Conservation (phyloP, 441 rosid genomes). For the Corymbia citriodora region DNA sequence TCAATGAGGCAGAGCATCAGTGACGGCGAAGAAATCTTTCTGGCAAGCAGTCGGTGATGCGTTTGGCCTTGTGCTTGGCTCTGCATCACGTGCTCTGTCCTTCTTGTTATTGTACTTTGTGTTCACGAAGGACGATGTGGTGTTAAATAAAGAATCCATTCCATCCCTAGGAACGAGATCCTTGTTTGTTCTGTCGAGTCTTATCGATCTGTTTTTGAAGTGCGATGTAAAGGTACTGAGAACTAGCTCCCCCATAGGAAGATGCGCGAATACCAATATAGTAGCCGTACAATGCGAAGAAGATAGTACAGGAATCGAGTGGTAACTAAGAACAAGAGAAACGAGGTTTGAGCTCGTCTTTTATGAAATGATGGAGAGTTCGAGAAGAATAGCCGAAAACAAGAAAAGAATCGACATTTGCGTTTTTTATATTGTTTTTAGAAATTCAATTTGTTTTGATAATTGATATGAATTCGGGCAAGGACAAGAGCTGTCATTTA, state of each 20-base stretch:
- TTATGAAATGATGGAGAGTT: background rate
- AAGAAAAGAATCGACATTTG: background rate
- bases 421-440: background rate
- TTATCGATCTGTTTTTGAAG: background rate
- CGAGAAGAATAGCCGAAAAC: background rate
- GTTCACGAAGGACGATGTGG: background rate
- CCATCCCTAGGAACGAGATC: background rate
- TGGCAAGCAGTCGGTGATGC: constrained; percentile 1
- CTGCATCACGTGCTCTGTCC: background rate
- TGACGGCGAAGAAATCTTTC: constrained; percentile 7
- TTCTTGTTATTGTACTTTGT: background rate
- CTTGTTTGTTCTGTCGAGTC: background rate
- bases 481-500: background rate
- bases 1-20: background rate
- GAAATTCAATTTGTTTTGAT: background rate
- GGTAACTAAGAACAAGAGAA: background rate
- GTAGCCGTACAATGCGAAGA: background rate
- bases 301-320: background rate
- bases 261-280: background rate
- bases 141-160: background rate
- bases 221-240: background rate
- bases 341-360: background rate
- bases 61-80: background rate
- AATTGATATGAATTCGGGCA: background rate
- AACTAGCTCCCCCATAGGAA: background rate